These are phyloP conservation scores for Solanum ossicruentum DNA, from an alignment of 257 asterid genomes.

Conservation along the genomic window DNA sequence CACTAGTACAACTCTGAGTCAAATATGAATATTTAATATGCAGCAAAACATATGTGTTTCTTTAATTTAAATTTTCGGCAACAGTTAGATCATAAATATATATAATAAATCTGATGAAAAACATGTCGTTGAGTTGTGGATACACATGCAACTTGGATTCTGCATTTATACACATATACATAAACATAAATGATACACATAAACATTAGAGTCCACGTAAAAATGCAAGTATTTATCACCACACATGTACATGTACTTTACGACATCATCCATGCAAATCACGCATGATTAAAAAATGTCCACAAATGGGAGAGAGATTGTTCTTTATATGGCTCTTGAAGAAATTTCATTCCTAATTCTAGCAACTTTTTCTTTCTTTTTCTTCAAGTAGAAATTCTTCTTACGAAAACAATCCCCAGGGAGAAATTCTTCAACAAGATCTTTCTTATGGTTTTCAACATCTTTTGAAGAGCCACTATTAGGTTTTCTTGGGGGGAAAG, in stretches of 20 bases:
- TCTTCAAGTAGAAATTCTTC: constrained; percentile 13
- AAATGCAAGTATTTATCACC: neutral
- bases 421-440: constrained; percentile 4
- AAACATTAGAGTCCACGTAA: neutral
- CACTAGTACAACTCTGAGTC: neutral
- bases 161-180: neutral
- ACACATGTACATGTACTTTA: constrained; percentile 6
- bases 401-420: constrained; percentile 5
- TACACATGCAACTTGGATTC: neutral
- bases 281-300: neutral
- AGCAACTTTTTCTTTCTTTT: constrained; percentile 37
- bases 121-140: neutral
- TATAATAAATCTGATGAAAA: neutral
- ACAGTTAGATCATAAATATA: neutral
- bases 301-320: constrained; percentile 18
- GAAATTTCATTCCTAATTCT: constrained; percentile 70
- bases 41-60: neutral
- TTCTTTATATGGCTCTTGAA: constrained; percentile 42
- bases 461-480: neutral
- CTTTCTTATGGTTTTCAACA: neutral
- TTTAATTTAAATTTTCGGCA: neutral
- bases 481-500: neutral
- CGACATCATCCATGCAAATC: constrained; percentile 9
- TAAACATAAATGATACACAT: neutral
- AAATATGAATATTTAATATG: neutral